These are phyloP conservation scores for Knoxdaviesia capensis DNA, from an alignment of 2,329 filamentous ascomycete species.

Conservation along the genomic window DNA sequence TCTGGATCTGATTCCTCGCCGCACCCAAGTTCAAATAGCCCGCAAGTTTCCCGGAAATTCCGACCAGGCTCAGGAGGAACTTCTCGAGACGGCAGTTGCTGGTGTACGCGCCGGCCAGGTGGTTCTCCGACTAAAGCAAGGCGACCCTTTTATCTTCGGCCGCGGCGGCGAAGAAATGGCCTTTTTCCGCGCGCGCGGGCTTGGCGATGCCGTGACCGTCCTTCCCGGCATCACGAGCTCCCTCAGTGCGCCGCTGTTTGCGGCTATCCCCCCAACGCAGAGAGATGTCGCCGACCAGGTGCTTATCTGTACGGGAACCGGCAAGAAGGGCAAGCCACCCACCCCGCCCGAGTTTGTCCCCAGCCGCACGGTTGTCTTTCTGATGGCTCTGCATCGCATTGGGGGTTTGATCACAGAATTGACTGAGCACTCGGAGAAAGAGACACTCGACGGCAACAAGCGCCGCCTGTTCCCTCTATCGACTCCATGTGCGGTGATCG, in stretches of 20 bases:
- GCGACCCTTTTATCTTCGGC: slow-evolving; percentile 91
- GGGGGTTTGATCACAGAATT: slow-evolving; percentile 53
- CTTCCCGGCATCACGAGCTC: slow-evolving; percentile 84
- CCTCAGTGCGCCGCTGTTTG: slow-evolving; percentile 72
- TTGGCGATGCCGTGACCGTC: slow-evolving; percentile 42
- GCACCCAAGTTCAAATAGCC: slow-evolving; percentile 77
- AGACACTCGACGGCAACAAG: slow-evolving; percentile 10
- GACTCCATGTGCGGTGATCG: slow-evolving; percentile 85
- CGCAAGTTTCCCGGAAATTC: slow-evolving; percentile 97
- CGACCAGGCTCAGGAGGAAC: slow-evolving; percentile 78
- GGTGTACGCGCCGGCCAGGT: slow-evolving; percentile 47
- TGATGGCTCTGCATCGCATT: slow-evolving; percentile 88
- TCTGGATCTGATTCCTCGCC: slow-evolving; percentile 72
- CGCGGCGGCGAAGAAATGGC: slow-evolving; percentile 82
- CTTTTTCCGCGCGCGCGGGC: slow-evolving; percentile 59
- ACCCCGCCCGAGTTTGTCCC: slow-evolving; percentile 60
- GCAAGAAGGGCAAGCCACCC: slow-evolving; percentile 68
- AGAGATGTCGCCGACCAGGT: slow-evolving; percentile 81
- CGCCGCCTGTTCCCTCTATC: slow-evolving; percentile 42
- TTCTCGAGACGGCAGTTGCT: slow-evolving; percentile 57
- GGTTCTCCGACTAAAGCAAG: slow-evolving; percentile 84
- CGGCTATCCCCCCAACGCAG: slow-evolving; percentile 73
- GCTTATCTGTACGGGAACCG: slow-evolving; percentile 89
- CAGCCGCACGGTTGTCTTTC: slow-evolving; percentile 69
- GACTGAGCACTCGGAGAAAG: slow-evolving; percentile 20